These are phyloP conservation scores for Hymenoscyphus fructigenus DNA, from an alignment of 2,329 filamentous ascomycete genomes.

Conservation along the genomic window DNA sequence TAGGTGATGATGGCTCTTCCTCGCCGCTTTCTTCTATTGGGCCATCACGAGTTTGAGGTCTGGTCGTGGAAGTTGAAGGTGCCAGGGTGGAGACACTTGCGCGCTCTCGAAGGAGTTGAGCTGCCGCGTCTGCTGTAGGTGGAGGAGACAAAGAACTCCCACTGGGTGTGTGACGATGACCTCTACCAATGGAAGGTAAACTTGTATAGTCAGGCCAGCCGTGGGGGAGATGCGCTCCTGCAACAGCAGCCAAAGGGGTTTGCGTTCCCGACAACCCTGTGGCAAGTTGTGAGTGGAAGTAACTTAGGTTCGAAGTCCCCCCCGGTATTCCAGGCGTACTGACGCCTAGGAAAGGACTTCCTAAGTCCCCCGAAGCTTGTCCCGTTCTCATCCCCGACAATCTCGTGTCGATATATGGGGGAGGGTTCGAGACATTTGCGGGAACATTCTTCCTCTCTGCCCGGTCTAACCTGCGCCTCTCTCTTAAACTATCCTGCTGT, in stretches of 20 bases:
- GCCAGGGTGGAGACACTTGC: conserved; percentile 63
- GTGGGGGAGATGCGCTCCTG: conserved; percentile 63
- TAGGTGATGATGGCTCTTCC: conserved; percentile 39
- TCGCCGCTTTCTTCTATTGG: conserved; percentile 34
- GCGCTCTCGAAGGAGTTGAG: conserved; percentile 51
- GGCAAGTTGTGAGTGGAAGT: conserved; percentile 77
- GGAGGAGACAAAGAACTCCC: conserved; percentile 34
- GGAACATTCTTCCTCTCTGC: conserved; percentile 36
- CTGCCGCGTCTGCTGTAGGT: conserved; percentile 43
- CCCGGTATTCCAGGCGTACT: conserved; percentile 66
- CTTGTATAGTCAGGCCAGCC: conserved; percentile 44
- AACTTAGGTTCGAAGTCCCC: conserved; percentile 74
- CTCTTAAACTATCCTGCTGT: conserved; percentile 33
- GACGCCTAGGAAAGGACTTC: conserved; percentile 57
- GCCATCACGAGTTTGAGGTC: conserved; percentile 58
- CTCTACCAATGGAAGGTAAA: conserved; percentile 21
- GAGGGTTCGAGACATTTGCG: conserved; percentile 23
- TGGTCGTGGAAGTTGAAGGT: conserved; percentile 52
- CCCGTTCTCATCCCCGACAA: conserved; percentile 35
- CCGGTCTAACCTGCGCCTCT: conserved; percentile 38
- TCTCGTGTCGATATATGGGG: conserved; percentile 44
- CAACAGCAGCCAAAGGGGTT: conserved; percentile 77
- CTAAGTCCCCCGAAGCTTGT: conserved; percentile 43
- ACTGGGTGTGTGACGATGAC: conserved; percentile 34
- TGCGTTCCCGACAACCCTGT: conserved; percentile 71